Percentiles rank a stretch among this genome's conserved stretches.
These are phyloP conservation scores for Theileria equi DNA, from an alignment of 169 alveolate genomes.

Conservation along the genomic window DNA sequence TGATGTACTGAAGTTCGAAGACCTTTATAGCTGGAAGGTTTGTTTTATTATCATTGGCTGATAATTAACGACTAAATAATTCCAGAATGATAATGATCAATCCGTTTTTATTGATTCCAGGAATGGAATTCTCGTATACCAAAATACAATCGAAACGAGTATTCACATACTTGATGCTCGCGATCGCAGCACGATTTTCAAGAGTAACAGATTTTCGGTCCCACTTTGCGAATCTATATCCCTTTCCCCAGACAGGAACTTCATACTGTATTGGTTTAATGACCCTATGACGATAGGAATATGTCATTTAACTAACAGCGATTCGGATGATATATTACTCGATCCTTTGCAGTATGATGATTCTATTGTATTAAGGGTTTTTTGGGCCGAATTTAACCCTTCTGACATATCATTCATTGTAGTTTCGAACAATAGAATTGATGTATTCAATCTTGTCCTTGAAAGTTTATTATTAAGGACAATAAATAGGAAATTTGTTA, in stretches of 20 bases:
- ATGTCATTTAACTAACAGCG: neutral
- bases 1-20: slow-evolving; percentile 46
- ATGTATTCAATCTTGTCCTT: slow-evolving; percentile 23
- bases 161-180: slow-evolving; percentile 35
- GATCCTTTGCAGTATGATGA: slow-evolving; percentile 45
- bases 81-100: slow-evolving; percentile 51
- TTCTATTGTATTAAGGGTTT: slow-evolving; percentile 47
- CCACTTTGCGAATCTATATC: slow-evolving; percentile 45
- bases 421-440: slow-evolving; percentile 45
- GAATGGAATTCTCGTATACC: slow-evolving; percentile 43
- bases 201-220: slow-evolving; percentile 39
- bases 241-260: slow-evolving; percentile 39
- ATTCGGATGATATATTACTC: slow-evolving; percentile 19
- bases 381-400: slow-evolving; percentile 39
- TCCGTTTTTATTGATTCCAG: slow-evolving; percentile 38
- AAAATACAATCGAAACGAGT: slow-evolving; percentile 47
- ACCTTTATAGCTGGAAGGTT: slow-evolving; percentile 61
- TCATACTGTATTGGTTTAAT: slow-evolving; percentile 49
- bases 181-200: slow-evolving; percentile 2
- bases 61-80: neutral
- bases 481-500: slow-evolving; percentile 33
- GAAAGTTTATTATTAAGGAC: slow-evolving; percentile 11
- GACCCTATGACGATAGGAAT: slow-evolving; percentile 48
- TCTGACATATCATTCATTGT: slow-evolving; percentile 32
- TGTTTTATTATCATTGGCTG: neutral